Conservation (phyloP, 345 rosid species). For the Camelina hispida region DNA sequence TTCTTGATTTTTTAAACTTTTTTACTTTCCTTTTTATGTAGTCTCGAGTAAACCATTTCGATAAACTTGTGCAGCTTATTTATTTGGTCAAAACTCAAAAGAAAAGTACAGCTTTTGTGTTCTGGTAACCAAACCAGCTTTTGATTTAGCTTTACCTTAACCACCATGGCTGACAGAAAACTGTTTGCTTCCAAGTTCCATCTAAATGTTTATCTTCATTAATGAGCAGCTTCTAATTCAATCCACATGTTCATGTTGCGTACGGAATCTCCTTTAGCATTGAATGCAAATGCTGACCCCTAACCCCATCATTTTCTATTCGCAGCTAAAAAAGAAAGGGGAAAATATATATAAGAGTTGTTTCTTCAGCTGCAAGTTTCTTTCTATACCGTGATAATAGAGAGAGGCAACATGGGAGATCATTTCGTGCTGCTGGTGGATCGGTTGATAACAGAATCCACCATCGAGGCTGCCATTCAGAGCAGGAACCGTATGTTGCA, state of each 20-base stretch:
- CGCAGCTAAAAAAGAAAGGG: constrained; percentile 27
- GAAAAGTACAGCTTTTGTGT: constrained; percentile 17
- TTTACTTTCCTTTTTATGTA: not conserved
- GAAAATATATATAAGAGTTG: not conserved
- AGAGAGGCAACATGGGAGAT: constrained; percentile 66
- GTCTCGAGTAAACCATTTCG: not conserved
- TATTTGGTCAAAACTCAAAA: not conserved
- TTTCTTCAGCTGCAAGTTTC: constrained; percentile 35
- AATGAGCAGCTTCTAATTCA: not conserved
- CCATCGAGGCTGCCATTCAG: constrained; percentile 79
- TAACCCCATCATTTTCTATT: constrained; percentile 33
- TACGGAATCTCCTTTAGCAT: constrained; percentile 7
- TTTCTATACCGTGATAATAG: not conserved
- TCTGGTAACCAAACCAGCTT: constrained; percentile 29
- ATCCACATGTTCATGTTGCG: constrained; percentile 34
- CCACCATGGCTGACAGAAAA: not conserved
- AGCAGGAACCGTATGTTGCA: constrained; percentile 62
- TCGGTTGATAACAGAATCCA: constrained; percentile 83
- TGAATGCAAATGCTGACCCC: constrained; percentile 24
- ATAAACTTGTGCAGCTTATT: constrained; percentile 5
- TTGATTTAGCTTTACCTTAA: constrained; percentile 33
- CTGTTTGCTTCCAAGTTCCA: not conserved
- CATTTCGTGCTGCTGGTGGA: constrained; percentile 92
- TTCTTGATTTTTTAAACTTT: not conserved
- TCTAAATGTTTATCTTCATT: constrained; percentile 17